phyloP scores from a whole-genome alignment of 345 rosid genomes.

The Aurinia saxatilis region DNA sequence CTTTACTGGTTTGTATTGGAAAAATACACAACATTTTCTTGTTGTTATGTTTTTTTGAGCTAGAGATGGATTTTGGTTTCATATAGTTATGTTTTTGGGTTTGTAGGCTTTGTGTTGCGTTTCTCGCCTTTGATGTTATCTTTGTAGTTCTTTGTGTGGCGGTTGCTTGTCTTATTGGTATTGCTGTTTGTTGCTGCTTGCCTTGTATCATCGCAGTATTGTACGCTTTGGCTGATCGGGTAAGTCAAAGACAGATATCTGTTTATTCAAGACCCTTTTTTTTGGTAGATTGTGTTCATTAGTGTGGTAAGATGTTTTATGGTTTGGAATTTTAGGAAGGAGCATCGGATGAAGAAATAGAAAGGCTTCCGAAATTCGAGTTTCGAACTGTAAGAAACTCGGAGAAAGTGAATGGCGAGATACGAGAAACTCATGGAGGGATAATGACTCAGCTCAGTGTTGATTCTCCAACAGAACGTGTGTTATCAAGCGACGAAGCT shows the following conservation, averaged over 20 bases:
- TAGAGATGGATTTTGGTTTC: not conserved
- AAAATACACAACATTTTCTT: conserved; percentile 16
- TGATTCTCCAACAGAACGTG: conserved; percentile 44
- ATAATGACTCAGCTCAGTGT: conserved; percentile 55
- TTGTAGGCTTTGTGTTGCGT: conserved; percentile 74
- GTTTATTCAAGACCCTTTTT: too few species aligned
- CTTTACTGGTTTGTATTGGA: conserved; percentile 68
- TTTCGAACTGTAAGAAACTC: conserved; percentile 34
- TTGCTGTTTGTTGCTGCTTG: conserved; percentile 90
- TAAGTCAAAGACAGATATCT: conserved; percentile 16
- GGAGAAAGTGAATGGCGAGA: conserved; percentile 47
- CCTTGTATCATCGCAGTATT: conserved; percentile 91
- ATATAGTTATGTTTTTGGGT: not conserved
- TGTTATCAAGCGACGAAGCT: conserved; percentile 60
- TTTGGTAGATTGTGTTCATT: not conserved
- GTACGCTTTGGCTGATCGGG: conserved; percentile 74
- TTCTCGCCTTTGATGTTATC: conserved; percentile 75
- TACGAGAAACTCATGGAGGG: conserved; percentile 50
- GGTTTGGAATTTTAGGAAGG: conserved; percentile 54
- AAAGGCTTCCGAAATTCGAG: conserved; percentile 54
- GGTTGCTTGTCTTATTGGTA: conserved; percentile 67
- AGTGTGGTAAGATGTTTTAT: not conserved
- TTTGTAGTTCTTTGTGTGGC: conserved; percentile 68
- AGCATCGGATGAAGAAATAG: conserved; percentile 71
- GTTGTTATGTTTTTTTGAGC: conserved; percentile 38